These are phyloP conservation scores for Thermomyces lanuginosus DNA, from an alignment of 2,329 filamentous ascomycete genomes.

Conservation along the genomic window DNA sequence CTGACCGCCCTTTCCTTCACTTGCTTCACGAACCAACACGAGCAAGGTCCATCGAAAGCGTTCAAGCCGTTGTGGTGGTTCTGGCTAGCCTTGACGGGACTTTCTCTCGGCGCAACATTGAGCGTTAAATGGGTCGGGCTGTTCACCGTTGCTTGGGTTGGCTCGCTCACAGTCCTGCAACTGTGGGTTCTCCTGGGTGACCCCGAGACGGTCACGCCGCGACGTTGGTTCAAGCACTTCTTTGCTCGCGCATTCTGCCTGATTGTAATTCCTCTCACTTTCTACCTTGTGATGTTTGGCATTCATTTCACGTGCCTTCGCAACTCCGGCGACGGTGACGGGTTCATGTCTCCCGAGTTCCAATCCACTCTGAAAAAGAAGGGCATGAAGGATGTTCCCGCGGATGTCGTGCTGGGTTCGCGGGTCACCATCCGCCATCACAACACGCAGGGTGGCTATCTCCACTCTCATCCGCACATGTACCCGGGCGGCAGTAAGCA, in stretches of 20 bases:
- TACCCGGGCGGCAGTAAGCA: conserved; percentile 96
- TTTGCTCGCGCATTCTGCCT: conserved; percentile 81
- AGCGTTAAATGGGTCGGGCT: conserved; percentile 99
- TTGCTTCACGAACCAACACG: conserved; percentile 92
- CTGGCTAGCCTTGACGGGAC: conserved; percentile 74
- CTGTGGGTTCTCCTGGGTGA: conserved; percentile 92
- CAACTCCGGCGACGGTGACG: conserved; percentile 93
- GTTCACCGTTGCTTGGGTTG: conserved; percentile 98
- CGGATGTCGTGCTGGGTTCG: conserved; percentile 79
- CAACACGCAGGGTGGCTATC: conserved; percentile 94
- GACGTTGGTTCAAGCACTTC: conserved; percentile 85
- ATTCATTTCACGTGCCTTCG: conserved; percentile 88
- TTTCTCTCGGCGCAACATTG: conserved; percentile 73
- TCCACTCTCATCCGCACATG: conserved; percentile 95
- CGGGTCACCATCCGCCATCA: conserved; percentile 75
- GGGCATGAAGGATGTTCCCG: conserved; percentile 86
- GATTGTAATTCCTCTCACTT: conserved; percentile 70
- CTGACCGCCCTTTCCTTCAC: conserved; percentile 80
- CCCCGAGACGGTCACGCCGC: conserved; percentile 65
- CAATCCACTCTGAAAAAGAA: conserved; percentile 95
- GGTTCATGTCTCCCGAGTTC: conserved; percentile 99
- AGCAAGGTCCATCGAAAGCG: conserved; percentile 73
- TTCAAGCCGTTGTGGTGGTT: conserved; percentile 95
- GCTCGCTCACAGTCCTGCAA: conserved; percentile 74
- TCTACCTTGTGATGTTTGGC: conserved; percentile 94